These are phyloP conservation scores for Triticum dicoccoides DNA, from an alignment of 176 grass and related monocot species.

Conservation along the genomic window DNA sequence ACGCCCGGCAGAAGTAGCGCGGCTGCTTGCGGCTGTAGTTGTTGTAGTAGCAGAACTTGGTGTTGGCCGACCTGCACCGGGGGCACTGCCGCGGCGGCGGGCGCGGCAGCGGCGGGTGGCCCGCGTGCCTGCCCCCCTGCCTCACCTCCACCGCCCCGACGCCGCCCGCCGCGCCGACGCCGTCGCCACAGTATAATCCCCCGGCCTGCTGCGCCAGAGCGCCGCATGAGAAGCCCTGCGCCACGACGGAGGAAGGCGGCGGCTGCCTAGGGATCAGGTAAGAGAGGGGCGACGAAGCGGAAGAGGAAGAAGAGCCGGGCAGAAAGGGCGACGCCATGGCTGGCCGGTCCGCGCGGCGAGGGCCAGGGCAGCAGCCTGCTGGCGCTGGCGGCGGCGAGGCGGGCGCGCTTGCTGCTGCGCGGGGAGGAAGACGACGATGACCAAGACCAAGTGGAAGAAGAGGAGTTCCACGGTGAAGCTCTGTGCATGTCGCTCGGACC, in stretches of 20 bases:
- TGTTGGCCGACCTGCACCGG: conserved; percentile 77
- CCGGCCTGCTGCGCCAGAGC: conserved; percentile 22
- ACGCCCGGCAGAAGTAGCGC: conserved; percentile 76
- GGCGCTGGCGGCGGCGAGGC: conserved; percentile 2
- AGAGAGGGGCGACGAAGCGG: conserved; percentile 49
- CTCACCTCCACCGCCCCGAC: conserved; percentile 1
- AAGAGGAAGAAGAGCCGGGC: conserved; percentile 44
- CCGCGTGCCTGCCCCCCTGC: conserved; percentile 32
- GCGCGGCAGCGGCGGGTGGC: conserved; percentile 44
- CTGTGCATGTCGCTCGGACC: conserved; percentile 60
- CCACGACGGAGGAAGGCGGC: not conserved
- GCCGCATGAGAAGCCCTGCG: not conserved
- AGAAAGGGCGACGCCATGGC: conserved; percentile 44
- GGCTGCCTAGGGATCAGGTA: conserved; percentile 47
- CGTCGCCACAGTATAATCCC: not conserved
- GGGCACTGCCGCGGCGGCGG: conserved; percentile 73
- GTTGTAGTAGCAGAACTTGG: conserved; percentile 98
- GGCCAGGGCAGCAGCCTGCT: conserved; percentile 41
- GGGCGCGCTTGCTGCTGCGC: conserved; percentile 44
- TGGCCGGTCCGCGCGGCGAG: conserved; percentile 23
- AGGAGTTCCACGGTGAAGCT: conserved; percentile 39
- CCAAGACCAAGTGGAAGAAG: not conserved
- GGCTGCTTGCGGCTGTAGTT: conserved; percentile 95
- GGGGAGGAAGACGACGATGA: not conserved
- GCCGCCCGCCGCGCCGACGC: not conserved